These are phyloP conservation scores for Saitozyma sp. DNA, from an alignment of 768 basidiomycete genomes.

Conservation along the genomic window DNA sequence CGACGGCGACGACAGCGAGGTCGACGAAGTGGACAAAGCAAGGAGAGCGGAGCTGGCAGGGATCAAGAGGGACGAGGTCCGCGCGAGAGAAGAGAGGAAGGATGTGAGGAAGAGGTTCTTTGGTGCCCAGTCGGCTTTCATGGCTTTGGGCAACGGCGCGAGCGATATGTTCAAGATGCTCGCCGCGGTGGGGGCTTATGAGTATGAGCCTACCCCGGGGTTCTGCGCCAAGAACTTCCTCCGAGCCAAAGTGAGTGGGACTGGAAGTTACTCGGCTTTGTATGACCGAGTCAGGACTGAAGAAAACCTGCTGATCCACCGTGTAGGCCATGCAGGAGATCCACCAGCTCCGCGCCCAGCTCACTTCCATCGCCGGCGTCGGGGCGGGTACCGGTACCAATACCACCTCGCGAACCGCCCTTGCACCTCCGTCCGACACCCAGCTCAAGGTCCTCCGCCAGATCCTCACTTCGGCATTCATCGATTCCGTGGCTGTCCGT, in stretches of 20 bases:
- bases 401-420: conserved; percentile 12
- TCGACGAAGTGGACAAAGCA: conserved; percentile 10
- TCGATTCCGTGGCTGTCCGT: conserved; percentile 91
- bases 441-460: conserved; percentile 91
- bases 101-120: conserved; percentile 75
- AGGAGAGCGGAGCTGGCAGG: conserved; percentile 52
- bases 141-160: conserved; percentile 71
- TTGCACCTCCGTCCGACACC: conserved; percentile 72
- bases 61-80: conserved; percentile 51
- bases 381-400: not conserved
- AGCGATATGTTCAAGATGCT: conserved; percentile 86
- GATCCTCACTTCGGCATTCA: conserved; percentile 81
- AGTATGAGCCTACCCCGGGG: conserved; percentile 73
- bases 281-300: not conserved
- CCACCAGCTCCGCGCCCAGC: conserved; percentile 87
- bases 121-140: conserved; percentile 72
- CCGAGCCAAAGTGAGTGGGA: conserved; percentile 68
- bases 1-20: conserved; percentile 50
- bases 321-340: conserved; percentile 96
- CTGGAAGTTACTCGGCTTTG: not conserved
- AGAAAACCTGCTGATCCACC: conserved; percentile 3
- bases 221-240: conserved; percentile 92
- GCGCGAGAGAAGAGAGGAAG: conserved; percentile 58
- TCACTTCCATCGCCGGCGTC: conserved; percentile 72
- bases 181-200: conserved; percentile 95